phyloP scores from a whole-genome alignment of 495 filamentous ascomycete genomes.

The Aspergillus asperescens region DNA sequence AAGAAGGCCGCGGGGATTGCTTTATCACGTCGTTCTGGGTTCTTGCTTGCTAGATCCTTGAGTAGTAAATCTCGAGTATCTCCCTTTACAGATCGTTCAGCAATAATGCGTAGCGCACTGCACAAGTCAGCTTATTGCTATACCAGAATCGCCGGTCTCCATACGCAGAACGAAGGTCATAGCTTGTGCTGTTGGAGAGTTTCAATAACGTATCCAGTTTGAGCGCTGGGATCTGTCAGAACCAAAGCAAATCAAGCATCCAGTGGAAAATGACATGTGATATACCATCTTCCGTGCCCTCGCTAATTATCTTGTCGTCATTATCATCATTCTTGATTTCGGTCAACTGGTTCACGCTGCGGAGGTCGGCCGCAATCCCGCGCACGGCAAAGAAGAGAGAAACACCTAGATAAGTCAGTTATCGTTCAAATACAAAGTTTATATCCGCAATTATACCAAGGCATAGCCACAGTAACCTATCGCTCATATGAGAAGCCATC shows the following conservation, averaged over 20 bases:
- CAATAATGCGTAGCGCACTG: slow-evolving; percentile 47
- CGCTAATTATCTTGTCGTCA: slow-evolving; percentile 42
- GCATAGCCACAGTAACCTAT: slow-evolving; percentile 42
- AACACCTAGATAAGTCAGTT: slow-evolving; percentile 31
- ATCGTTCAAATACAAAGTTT: not conserved
- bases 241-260: not conserved
- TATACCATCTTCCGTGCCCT: slow-evolving; percentile 46
- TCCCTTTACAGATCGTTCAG: slow-evolving; percentile 42
- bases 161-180: slow-evolving; percentile 50
- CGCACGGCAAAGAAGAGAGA: slow-evolving; percentile 44
- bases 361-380: slow-evolving; percentile 42
- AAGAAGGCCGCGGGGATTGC: slow-evolving; percentile 44
- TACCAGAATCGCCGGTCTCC: slow-evolving; percentile 7
- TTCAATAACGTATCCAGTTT: slow-evolving; percentile 48
- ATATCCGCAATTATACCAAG: slow-evolving; percentile 27
- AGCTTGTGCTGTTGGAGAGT: slow-evolving; percentile 45
- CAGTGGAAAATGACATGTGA: not conserved
- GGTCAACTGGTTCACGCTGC: slow-evolving; percentile 43
- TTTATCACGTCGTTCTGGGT: slow-evolving; percentile 31
- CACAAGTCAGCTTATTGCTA: slow-evolving; percentile 9
- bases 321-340: slow-evolving; percentile 46
- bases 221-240: slow-evolving; percentile 30
- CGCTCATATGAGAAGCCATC: slow-evolving; percentile 40
- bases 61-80: slow-evolving; percentile 39
- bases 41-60: slow-evolving; percentile 35